These are phyloP conservation scores for Skeletonema menzelii DNA, from an alignment of 108 stramenopile species.

Conservation along the genomic window DNA sequence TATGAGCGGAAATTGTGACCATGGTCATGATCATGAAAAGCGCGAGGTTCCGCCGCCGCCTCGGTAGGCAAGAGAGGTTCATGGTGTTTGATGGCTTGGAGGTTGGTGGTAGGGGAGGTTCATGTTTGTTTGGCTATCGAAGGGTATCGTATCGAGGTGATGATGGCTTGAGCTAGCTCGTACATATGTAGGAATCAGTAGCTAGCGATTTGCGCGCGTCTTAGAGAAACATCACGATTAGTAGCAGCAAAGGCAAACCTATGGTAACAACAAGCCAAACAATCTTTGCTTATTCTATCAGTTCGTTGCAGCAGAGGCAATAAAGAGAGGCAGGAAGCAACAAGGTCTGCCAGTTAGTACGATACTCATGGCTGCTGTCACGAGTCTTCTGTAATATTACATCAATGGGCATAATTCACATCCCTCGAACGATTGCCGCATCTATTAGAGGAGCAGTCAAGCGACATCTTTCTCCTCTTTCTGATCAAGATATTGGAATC, in stretches of 20 bases:
- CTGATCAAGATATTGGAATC: slow-evolving; percentile 33
- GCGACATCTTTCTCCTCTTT: slow-evolving; percentile 19
- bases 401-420: slow-evolving; percentile 39
- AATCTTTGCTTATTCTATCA: no score
- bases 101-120: neutral
- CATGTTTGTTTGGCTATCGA: neutral
- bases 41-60: neutral
- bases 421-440: slow-evolving; percentile 35
- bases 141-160: no score
- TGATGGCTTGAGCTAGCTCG: no score
- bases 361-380: no score
- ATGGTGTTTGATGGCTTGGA: neutral
- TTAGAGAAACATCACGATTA: no score
- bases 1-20: neutral
- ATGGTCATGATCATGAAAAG: neutral
- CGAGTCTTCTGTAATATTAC: no score
- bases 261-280: slow-evolving; percentile 4
- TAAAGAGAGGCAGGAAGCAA: no score
- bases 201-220: no score
- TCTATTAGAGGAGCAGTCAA: slow-evolving; percentile 30
- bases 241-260: neutral
- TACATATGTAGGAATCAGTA: neutral
- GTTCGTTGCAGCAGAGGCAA: no score
- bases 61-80: neutral
- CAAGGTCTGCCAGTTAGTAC: no score